Conservation (phyloP, 345 rosid genomes). For the Reutealis trisperma region DNA sequence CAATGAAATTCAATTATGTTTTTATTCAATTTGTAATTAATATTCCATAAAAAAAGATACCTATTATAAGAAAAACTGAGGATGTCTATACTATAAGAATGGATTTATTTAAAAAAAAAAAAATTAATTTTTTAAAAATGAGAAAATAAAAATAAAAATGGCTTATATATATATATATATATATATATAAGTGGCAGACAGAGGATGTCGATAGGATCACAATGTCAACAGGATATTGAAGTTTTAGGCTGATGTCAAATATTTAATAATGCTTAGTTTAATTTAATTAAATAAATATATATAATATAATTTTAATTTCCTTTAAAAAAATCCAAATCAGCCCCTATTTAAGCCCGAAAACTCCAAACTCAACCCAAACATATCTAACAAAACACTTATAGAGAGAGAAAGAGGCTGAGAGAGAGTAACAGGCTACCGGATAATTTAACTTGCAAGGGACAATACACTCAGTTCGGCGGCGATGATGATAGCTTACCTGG, state of each 20-base stretch:
- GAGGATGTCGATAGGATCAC: slow-evolving; percentile 23
- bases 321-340: slow-evolving; percentile 13
- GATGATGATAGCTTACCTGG: slow-evolving; percentile 77
- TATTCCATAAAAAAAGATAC: no score
- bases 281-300: neutral
- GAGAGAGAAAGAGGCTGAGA: neutral
- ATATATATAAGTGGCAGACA: slow-evolving; percentile 35
- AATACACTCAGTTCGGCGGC: slow-evolving; percentile 1
- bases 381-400: neutral
- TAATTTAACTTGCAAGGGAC: neutral
- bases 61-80: no score
- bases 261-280: slow-evolving; percentile 2
- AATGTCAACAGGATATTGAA: slow-evolving; percentile 31
- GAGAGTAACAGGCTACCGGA: neutral
- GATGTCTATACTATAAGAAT: no score
- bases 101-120: no score
- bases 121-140: neutral
- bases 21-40: no score
- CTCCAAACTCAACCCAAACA: neutral
- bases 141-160: neutral
- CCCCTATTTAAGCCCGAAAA: slow-evolving; percentile 21
- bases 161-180: neutral
- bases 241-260: slow-evolving; percentile 21
- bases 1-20: no score
- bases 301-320: neutral